Conservation (phyloP, 805 yeast species). For the Candida michaelii region DNA sequence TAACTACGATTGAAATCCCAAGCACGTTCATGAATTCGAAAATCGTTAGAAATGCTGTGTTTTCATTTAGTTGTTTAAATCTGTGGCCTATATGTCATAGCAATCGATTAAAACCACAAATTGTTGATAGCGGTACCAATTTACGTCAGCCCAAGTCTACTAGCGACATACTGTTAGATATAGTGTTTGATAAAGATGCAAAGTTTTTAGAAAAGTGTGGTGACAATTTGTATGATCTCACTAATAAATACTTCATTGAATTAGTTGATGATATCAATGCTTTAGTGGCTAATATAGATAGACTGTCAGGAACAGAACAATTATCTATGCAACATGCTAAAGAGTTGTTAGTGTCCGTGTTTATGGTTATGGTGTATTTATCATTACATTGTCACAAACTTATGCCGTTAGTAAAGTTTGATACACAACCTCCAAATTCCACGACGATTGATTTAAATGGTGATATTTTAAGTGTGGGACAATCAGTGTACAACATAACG, state of each 20-base stretch:
- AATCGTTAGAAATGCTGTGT: conserved; percentile 11
- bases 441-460: conserved; percentile 48
- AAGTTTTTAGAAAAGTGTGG: conserved; percentile 6
- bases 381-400: conserved; percentile 32
- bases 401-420: conserved; percentile 27
- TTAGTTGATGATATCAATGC: conserved; percentile 2
- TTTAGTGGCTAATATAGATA: conserved; percentile 7
- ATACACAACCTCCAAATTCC: conserved; percentile 25
- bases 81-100: conserved; percentile 10
- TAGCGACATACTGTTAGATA: neutral
- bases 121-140: too few species aligned
- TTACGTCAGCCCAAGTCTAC: neutral
- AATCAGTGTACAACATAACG: conserved; percentile 1
- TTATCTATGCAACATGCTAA: neutral
- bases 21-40: conserved; percentile 2
- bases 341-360: neutral
- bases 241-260: conserved; percentile 5
- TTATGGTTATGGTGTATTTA: conserved; percentile 26
- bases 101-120: neutral
- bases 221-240: conserved; percentile 2
- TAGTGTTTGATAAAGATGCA: neutral
- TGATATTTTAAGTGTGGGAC: conserved; percentile 21
- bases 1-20: conserved; percentile 6
- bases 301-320: conserved; percentile 8
- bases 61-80: conserved; percentile 9